These are phyloP conservation scores for Hibiscus mutabilis DNA, from an alignment of 345 rosid genomes.

Conservation along the genomic window DNA sequence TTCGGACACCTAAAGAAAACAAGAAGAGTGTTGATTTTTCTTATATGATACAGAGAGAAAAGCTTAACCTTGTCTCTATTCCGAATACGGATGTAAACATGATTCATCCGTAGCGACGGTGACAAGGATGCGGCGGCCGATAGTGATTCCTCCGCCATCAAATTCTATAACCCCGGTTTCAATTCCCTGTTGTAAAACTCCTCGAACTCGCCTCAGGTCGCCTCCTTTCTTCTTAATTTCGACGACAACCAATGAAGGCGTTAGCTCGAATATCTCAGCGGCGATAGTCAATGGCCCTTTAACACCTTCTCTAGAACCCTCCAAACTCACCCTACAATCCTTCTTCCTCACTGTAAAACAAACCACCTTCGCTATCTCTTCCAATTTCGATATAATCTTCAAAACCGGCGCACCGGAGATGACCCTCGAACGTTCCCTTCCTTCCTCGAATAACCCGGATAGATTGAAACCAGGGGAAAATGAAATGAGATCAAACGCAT, in stretches of 20 bases:
- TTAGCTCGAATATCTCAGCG: constrained; percentile 62
- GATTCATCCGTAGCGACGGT: constrained; percentile 21
- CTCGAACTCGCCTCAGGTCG: constrained; percentile 66
- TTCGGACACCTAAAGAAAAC: constrained; percentile 12
- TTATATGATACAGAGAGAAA: constrained; percentile 21
- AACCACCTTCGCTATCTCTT: constrained; percentile 61
- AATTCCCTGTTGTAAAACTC: constrained; percentile 68
- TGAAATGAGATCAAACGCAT: constrained; percentile 67
- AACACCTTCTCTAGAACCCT: constrained; percentile 55
- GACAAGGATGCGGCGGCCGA: constrained; percentile 1
- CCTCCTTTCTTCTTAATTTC: constrained; percentile 92
- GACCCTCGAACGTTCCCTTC: constrained; percentile 52
- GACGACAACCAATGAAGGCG: constrained; percentile 59
- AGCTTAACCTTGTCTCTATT: constrained; percentile 32
- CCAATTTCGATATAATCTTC: constrained; percentile 52
- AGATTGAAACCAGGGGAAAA: constrained; percentile 68
- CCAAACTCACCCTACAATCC: constrained; percentile 64
- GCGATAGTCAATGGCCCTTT: constrained; percentile 63
- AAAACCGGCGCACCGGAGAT: constrained; percentile 56
- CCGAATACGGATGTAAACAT: constrained; percentile 55
- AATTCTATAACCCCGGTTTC: constrained; percentile 63
- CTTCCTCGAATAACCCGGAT: constrained; percentile 67
- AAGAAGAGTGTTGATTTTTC: neutral
- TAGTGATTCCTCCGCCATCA: constrained; percentile 48
- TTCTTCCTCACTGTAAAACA: constrained; percentile 72